Conservation (phyloP, 2,329 filamentous ascomycete genomes). For the Blastomyces gilchristii region DNA sequence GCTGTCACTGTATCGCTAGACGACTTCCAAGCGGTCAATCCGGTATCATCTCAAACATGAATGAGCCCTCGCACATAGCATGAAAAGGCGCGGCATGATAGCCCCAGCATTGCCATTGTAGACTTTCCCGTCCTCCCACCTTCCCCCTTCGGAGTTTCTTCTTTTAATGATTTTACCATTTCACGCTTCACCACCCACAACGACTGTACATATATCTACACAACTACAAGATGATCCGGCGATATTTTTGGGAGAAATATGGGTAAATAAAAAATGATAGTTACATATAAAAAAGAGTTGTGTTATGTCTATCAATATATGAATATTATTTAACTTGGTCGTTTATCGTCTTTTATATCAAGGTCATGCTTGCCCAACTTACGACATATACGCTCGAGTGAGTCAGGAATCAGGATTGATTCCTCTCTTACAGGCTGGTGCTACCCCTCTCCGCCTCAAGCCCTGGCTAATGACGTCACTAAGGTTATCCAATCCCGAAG, state of each 20-base stretch:
- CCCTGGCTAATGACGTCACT: too few species aligned
- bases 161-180: background rate
- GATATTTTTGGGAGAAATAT: constrained; percentile 6
- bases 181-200: background rate
- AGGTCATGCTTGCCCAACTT: background rate
- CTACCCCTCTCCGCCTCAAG: too few species aligned
- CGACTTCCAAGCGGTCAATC: constrained; percentile 58
- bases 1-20: constrained; percentile 79
- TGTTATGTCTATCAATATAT: background rate
- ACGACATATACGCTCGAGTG: background rate
- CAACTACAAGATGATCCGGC: constrained; percentile 5
- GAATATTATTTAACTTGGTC: background rate
- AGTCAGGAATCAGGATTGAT: too few species aligned
- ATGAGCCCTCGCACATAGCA: background rate
- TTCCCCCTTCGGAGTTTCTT: background rate
- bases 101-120: background rate
- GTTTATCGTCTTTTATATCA: background rate
- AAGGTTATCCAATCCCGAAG: too few species aligned
- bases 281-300: constrained; percentile 9
- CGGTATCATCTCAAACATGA: background rate
- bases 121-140: background rate
- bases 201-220: background rate
- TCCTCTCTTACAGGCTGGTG: too few species aligned
- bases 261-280: background rate
- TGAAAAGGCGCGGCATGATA: background rate